Percentiles rank a stretch among this genome's conserved stretches.
Conservation (phyloP, 345 rosid genomes). For the Aurinia saxatilis region DNA sequence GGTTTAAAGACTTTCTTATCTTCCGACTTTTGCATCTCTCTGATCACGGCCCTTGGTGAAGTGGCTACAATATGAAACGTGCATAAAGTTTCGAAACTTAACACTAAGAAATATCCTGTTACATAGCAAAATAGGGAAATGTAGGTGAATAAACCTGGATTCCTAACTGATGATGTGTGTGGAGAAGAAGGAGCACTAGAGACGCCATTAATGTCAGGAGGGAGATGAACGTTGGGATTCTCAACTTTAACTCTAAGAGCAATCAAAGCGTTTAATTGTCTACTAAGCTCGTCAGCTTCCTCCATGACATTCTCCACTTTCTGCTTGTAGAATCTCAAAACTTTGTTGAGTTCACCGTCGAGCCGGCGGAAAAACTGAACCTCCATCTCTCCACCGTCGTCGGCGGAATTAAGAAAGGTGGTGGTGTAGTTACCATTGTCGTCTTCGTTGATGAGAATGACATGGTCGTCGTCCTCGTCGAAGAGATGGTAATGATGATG, state of each 20-base stretch:
- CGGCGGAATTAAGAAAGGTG: slow-evolving; percentile 41
- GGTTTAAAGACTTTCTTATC: slow-evolving; percentile 18
- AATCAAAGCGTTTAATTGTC: slow-evolving; percentile 69
- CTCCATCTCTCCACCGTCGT: slow-evolving; percentile 54
- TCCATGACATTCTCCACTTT: slow-evolving; percentile 43
- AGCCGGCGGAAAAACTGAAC: slow-evolving; percentile 48
- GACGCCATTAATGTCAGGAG: slow-evolving; percentile 6
- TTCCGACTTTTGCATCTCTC: slow-evolving; percentile 2
- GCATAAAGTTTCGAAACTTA: too few species aligned
- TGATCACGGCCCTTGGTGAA: slow-evolving; percentile 24
- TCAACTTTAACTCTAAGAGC: slow-evolving; percentile 67
- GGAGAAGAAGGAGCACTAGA: slow-evolving; percentile 19
- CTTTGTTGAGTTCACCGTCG: slow-evolving; percentile 69
- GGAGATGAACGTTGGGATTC: slow-evolving; percentile 30
- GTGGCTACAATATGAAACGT: slow-evolving; percentile 2
- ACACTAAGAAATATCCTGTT: too few species aligned
- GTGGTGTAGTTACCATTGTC: slow-evolving; percentile 27
- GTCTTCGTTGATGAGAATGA: slow-evolving; percentile 40
- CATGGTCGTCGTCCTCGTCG: slow-evolving; percentile 46
- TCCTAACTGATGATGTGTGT: slow-evolving; percentile 6
- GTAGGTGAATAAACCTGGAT: slow-evolving; percentile 15
- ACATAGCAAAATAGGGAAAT: too few species aligned
- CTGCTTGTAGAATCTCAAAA: slow-evolving; percentile 40
- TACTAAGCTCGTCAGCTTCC: slow-evolving; percentile 67
- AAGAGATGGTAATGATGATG: slow-evolving; percentile 13